Percentiles rank a stretch among this genome's conserved stretches.
phyloP scores from a whole-genome alignment of 768 basidiomycete species.

The Trametes cingulata region DNA sequence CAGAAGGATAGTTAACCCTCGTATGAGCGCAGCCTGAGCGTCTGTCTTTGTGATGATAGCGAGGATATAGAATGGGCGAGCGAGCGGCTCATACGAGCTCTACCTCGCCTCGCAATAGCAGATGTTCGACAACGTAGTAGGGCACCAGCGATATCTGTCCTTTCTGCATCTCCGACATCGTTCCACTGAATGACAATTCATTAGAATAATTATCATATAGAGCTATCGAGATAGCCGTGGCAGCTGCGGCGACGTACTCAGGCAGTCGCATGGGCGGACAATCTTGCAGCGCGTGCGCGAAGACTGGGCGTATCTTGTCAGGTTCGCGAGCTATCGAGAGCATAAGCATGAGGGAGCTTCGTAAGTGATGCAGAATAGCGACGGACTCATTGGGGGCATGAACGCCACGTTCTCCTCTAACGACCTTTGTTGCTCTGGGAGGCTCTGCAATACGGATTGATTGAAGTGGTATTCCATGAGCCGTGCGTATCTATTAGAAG shows the following conservation, averaged over 20 bases:
- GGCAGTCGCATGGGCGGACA: slow-evolving; percentile 71
- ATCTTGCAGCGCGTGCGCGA: slow-evolving; percentile 72
- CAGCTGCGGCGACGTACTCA: slow-evolving; percentile 58
- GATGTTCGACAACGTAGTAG: slow-evolving; percentile 74
- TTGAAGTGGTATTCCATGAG: slow-evolving; percentile 78
- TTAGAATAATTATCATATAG: no score
- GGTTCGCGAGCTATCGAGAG: slow-evolving; percentile 67
- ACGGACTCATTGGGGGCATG: slow-evolving; percentile 74
- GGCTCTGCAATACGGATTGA: slow-evolving; percentile 75
- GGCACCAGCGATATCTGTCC: slow-evolving; percentile 82
- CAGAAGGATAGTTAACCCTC: no score
- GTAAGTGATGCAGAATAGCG: not conserved
- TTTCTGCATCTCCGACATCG: slow-evolving; percentile 69
- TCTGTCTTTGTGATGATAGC: no score
- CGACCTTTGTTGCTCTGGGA: slow-evolving; percentile 75
- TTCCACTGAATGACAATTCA: slow-evolving; percentile 50
- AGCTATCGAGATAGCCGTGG: no score
- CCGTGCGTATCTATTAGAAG: slow-evolving; percentile 60
- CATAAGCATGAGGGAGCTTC: slow-evolving; percentile 9
- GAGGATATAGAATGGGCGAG: not conserved
- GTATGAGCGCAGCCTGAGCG: no score
- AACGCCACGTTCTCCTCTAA: slow-evolving; percentile 75
- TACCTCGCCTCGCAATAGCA: slow-evolving; percentile 69
- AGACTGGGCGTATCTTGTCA: slow-evolving; percentile 74
- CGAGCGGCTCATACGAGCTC: slow-evolving; percentile 64